These are phyloP conservation scores for Cystobasidium tubakii DNA, from an alignment of 768 basidiomycete species.

Conservation along the genomic window DNA sequence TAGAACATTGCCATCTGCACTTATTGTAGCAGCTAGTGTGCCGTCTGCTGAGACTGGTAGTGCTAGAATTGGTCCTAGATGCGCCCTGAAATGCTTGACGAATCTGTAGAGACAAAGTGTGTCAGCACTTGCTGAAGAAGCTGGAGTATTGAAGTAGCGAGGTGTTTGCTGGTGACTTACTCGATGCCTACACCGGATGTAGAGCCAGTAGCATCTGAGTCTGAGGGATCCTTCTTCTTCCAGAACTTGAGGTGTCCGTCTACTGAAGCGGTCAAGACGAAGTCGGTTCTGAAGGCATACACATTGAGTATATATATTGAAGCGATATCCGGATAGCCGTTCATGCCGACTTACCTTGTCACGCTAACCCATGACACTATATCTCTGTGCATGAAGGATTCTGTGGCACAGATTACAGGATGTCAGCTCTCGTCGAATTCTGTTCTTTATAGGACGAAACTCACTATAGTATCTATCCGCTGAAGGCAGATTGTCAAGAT, in stretches of 20 bases:
- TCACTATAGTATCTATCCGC: constrained; percentile 93
- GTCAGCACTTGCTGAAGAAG: not conserved
- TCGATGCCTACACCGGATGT: constrained; percentile 64
- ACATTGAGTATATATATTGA: not conserved
- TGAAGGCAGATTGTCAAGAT: constrained; percentile 82
- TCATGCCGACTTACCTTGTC: constrained; percentile 74
- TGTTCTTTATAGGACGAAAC: constrained; percentile 54
- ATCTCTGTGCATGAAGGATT: constrained; percentile 97
- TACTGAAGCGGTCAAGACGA: constrained; percentile 84
- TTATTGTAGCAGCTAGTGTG: constrained; percentile 79
- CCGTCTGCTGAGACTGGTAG: constrained; percentile 88
- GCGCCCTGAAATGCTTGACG: constrained; percentile 95
- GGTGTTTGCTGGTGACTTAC: not conserved
- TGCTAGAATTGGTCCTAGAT: constrained; percentile 67
- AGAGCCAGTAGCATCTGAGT: constrained; percentile 24
- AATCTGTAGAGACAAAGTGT: constrained; percentile 53
- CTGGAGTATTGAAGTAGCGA: not conserved
- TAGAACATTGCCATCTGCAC: constrained; percentile 58
- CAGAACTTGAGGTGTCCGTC: constrained; percentile 97
- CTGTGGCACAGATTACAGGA: constrained; percentile 46
- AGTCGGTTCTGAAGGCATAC: constrained; percentile 64
- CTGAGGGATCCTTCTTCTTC: constrained; percentile 78
- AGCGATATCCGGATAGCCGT: too few relatives aligned
- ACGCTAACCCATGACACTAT: constrained; percentile 79
- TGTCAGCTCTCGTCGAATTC: not conserved